Evolutionary conservation across 352 stramenopile genomes (phyloP).

Genomic region (Phytopythium oedochilum): DNA sequence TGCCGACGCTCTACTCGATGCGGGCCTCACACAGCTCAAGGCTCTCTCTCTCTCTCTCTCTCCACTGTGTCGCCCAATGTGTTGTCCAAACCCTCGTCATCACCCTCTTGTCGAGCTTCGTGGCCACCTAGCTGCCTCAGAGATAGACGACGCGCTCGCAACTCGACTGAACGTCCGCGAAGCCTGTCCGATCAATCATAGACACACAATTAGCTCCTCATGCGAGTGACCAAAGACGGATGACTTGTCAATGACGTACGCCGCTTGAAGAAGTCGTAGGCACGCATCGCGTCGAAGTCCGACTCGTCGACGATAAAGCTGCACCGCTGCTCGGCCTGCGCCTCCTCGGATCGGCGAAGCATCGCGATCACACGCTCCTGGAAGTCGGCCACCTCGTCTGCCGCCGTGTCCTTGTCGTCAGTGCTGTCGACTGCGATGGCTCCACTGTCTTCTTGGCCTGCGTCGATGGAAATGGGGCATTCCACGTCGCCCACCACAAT

Average conservation of each 20-base stretch:
- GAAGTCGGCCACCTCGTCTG: slow-evolving; percentile 33
- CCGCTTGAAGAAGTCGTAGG: slow-evolving; percentile 69
- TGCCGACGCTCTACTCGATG: no score
- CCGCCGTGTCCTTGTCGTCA: slow-evolving; percentile 5
- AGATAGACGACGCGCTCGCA: slow-evolving; percentile 3
- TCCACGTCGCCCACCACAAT: slow-evolving; percentile 60
- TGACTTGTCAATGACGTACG: slow-evolving; percentile 42
- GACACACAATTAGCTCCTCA: neutral
- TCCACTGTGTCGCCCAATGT: no score
- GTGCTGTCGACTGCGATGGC: slow-evolving; percentile 2
- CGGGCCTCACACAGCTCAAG: neutral
- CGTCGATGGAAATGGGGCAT: slow-evolving; percentile 34
- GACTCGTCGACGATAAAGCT: slow-evolving; percentile 45
- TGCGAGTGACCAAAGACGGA: neutral
- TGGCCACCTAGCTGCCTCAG: no score
- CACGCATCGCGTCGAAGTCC: slow-evolving; percentile 45
- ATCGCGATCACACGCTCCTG: slow-evolving; percentile 48
- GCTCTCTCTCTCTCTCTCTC: no score
- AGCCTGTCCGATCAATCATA: neutral
- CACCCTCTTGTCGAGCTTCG: no score
- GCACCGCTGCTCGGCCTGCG: slow-evolving; percentile 30
- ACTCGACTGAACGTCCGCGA: neutral
- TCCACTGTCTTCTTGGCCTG: slow-evolving; percentile 10
- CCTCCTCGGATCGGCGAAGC: slow-evolving; percentile 44
- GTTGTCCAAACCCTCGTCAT: no score